These are phyloP conservation scores for Vicia villosa DNA, from an alignment of 306 rosid species.

Conservation along the genomic window DNA sequence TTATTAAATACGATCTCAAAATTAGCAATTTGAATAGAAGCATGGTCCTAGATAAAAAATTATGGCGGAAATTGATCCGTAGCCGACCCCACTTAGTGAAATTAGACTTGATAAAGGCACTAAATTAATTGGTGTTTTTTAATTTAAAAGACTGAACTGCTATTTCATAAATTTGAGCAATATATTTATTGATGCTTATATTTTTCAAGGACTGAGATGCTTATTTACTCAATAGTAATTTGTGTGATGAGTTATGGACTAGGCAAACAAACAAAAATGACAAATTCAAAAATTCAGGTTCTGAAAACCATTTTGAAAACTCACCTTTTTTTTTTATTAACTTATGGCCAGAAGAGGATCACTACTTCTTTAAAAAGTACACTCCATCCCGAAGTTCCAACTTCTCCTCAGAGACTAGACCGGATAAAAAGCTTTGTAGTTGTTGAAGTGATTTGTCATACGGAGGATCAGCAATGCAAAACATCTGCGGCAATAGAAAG, in stretches of 20 bases:
- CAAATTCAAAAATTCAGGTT: conserved; percentile 15
- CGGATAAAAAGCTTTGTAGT: conserved; percentile 81
- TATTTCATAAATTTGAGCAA: not conserved
- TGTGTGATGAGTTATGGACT: not conserved
- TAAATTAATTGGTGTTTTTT: not conserved
- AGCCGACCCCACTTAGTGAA: too few species aligned
- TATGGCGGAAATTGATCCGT: too few species aligned
- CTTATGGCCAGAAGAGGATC: conserved; percentile 18
- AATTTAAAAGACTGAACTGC: not conserved
- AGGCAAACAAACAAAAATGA: not conserved
- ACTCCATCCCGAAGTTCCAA: conserved; percentile 82
- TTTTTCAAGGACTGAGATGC: not conserved
- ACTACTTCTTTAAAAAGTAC: conserved; percentile 70
- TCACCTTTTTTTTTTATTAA: conserved; percentile 35
- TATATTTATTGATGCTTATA: not conserved
- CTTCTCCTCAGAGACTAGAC: conserved; percentile 86
- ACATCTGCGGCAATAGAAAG: conserved; percentile 61
- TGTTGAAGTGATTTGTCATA: conserved; percentile 95
- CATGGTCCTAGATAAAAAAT: too few species aligned
- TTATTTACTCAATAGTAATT: not conserved
- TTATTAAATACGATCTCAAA: too few species aligned
- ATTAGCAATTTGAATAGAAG: too few species aligned
- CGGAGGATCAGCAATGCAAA: conserved; percentile 84
- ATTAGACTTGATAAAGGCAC: not conserved
- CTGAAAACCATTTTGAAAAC: conserved; percentile 20